These are phyloP conservation scores for Umbelopsis sp. DNA, from an alignment of 192 early-diverging fungal species.

Conservation along the genomic window DNA sequence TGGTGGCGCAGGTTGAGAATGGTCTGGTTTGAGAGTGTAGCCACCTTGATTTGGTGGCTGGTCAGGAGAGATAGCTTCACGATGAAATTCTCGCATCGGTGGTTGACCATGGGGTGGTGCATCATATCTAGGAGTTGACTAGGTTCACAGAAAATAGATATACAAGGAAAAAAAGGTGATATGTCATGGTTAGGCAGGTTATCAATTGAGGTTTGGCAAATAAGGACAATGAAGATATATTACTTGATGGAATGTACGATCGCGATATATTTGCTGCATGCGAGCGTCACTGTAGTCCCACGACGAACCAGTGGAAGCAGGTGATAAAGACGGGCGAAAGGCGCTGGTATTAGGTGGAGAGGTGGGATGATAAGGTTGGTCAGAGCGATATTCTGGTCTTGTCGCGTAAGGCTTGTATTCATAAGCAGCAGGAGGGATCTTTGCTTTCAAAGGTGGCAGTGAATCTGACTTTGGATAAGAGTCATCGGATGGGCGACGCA, in stretches of 20 bases:
- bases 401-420: conserved; percentile 15
- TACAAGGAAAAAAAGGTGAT: not conserved
- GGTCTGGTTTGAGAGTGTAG: conserved; percentile 4
- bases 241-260: conserved; percentile 19
- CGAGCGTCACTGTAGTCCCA: conserved; percentile 18
- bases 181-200: not conserved
- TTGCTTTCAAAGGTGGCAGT: conserved; percentile 5
- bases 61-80: not conserved
- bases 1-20: not conserved
- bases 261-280: conserved; percentile 18
- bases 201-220: not conserved
- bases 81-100: conserved; percentile 3
- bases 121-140: conserved; percentile 19
- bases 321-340: conserved; percentile 1
- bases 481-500: not conserved
- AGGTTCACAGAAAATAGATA: not conserved
- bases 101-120: conserved; percentile 8
- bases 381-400: conserved; percentile 16
- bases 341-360: conserved; percentile 6
- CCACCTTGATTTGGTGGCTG: not conserved
- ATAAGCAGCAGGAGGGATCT: conserved; percentile 1
- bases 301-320: not conserved
- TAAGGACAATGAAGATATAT: not conserved
- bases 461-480: not conserved
- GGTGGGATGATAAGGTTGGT: conserved; percentile 17